These are phyloP conservation scores for Solanum corneliomulleri DNA, from an alignment of 257 asterid genomes.

Conservation along the genomic window DNA sequence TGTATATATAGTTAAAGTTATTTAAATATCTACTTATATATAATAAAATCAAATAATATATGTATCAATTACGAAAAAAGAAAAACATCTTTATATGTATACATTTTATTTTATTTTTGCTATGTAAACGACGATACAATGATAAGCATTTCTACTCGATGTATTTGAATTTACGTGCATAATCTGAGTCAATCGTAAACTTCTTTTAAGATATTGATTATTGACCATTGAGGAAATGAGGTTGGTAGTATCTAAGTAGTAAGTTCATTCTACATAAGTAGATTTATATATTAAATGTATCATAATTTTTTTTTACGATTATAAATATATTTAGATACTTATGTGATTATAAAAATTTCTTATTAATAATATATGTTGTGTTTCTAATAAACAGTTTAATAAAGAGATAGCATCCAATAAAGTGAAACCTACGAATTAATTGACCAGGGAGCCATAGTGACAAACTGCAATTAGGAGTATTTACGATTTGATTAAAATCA, in stretches of 20 bases:
- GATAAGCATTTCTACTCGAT: background rate
- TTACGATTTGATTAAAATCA: background rate
- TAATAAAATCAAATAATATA: background rate
- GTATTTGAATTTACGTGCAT: background rate
- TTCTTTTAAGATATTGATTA: background rate
- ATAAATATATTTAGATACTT: background rate
- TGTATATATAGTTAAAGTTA: background rate
- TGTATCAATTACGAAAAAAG: too few species aligned
- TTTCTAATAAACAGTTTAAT: background rate
- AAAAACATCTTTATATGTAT: too few species aligned
- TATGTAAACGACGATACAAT: background rate
- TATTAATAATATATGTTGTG: background rate
- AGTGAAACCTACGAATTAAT: background rate
- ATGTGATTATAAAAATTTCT: background rate
- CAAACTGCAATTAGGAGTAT: background rate
- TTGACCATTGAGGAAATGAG: background rate
- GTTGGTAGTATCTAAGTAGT: background rate
- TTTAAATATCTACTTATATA: background rate
- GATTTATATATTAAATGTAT: background rate
- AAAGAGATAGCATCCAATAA: background rate
- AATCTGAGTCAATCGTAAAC: background rate
- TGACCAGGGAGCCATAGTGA: background rate
- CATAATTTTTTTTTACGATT: background rate
- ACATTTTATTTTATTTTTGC: background rate
- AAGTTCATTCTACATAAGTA: background rate